Conservation (phyloP, 177 flowering plant genomes). For the Vitis hybrid region DNA sequence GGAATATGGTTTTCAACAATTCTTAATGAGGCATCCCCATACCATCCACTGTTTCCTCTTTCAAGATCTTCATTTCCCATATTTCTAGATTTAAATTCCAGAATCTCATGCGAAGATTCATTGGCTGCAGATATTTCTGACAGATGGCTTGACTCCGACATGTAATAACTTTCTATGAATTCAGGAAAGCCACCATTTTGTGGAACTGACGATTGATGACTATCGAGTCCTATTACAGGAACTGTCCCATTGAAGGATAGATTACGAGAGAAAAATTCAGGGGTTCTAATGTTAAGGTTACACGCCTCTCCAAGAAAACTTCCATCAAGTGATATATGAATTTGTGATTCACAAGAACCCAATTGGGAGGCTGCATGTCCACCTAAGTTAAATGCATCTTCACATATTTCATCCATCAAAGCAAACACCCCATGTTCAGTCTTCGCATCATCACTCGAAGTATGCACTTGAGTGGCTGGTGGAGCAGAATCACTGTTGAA, state of each 20-base stretch:
- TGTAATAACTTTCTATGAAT: conserved; percentile 74
- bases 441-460: conserved; percentile 20
- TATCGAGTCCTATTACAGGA: conserved; percentile 28
- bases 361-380: conserved; percentile 21
- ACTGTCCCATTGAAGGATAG: conserved; percentile 22
- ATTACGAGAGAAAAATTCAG: conserved; percentile 25
- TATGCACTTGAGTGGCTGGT: conserved; percentile 24
- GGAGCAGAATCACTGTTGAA: conserved; percentile 19
- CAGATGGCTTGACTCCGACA: conserved; percentile 52
- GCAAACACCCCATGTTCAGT: conserved; percentile 32
- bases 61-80: conserved; percentile 21
- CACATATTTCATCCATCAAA: conserved; percentile 83
- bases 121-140: conserved; percentile 39
- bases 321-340: conserved; percentile 28
- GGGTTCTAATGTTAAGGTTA: conserved; percentile 15
- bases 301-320: conserved; percentile 28
- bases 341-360: conserved; percentile 27
- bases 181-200: conserved; percentile 44
- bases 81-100: conserved; percentile 23
- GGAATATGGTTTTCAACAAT: conserved; percentile 76
- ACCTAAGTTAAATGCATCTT: conserved; percentile 71
- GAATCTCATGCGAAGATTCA: conserved; percentile 19
- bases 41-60: conserved; percentile 68
- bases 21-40: conserved; percentile 45
- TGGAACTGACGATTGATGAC: conserved; percentile 30